Conservation (phyloP, 306 rosid species). For the Medicago truncatula region DNA sequence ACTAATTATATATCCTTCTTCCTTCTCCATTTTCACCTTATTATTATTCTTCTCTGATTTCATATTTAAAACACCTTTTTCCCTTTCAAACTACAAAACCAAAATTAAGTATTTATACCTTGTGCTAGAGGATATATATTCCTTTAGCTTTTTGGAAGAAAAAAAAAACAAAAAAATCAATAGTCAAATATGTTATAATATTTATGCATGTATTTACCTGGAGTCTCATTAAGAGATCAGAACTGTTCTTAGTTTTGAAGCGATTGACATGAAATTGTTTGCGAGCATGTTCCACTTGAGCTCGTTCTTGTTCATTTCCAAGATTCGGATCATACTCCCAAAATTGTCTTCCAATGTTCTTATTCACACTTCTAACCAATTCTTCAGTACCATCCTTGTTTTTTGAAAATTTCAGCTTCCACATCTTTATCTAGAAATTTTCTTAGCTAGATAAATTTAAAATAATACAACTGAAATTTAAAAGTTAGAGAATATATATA, state of each 20-base stretch:
- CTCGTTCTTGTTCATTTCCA: constrained; percentile 49
- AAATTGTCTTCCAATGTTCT: constrained; percentile 68
- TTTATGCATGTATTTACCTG: constrained; percentile 51
- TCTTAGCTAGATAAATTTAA: too few species aligned
- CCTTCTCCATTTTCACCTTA: constrained; percentile 2
- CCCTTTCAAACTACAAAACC: constrained; percentile 56
- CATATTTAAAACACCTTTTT: constrained; percentile 28
- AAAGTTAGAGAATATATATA: too few species aligned
- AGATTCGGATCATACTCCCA: constrained; percentile 72
- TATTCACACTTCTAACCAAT: constrained; percentile 51
- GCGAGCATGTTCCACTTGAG: constrained; percentile 51
- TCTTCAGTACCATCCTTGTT: constrained; percentile 40
- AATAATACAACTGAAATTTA: too few species aligned
- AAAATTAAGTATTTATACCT: not conserved
- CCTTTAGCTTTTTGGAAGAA: too few species aligned
- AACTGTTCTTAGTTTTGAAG: constrained; percentile 61
- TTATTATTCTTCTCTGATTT: not conserved
- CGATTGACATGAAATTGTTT: constrained; percentile 51
- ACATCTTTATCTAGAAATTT: constrained; percentile 40
- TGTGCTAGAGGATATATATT: too few species aligned
- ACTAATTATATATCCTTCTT: constrained; percentile 30
- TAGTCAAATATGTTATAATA: too few species aligned
- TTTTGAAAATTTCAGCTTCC: constrained; percentile 66
- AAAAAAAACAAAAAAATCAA: too few species aligned
- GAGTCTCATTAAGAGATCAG: constrained; percentile 73